These are phyloP conservation scores for Phytopythium vexans DNA, from an alignment of 352 stramenopile genomes.

Conservation along the genomic window DNA sequence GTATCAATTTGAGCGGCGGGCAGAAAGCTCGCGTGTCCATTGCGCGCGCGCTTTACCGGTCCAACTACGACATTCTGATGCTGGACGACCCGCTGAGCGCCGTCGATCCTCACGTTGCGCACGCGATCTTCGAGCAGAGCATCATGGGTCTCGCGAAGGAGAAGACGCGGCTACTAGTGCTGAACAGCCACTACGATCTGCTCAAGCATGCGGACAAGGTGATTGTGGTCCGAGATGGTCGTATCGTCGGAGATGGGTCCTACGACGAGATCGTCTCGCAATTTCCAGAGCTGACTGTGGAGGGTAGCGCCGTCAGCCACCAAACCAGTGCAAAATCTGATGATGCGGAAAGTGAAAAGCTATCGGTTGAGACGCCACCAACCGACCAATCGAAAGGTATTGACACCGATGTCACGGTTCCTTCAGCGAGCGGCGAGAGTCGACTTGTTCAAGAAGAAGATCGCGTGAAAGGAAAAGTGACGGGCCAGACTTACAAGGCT, in stretches of 20 bases:
- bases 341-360: neutral
- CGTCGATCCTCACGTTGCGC: conserved; percentile 32
- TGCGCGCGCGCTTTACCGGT: conserved; percentile 87
- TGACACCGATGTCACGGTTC: neutral
- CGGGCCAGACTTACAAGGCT: conserved; percentile 9
- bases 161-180: conserved; percentile 81
- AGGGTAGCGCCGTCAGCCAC: conserved; percentile 12
- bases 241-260: conserved; percentile 16
- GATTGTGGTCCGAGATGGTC: conserved; percentile 26
- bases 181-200: conserved; percentile 33
- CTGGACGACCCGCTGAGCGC: conserved; percentile 38
- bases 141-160: conserved; percentile 15
- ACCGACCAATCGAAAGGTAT: too few species aligned
- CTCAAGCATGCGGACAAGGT: conserved; percentile 31
- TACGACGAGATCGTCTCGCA: conserved; percentile 19
- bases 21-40: conserved; percentile 85
- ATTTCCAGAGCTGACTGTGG: conserved; percentile 17
- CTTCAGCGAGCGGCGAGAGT: neutral
- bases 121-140: conserved; percentile 28
- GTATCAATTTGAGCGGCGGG: conserved; percentile 91
- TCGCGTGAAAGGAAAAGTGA: conserved; percentile 15
- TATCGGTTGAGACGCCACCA: too few species aligned
- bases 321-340: conserved; percentile 8
- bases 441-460: conserved; percentile 21
- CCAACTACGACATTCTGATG: conserved; percentile 49